These are phyloP conservation scores for Kentomonas sorsogonicus DNA, from an alignment of 208 protist genomes.

Conservation along the genomic window DNA sequence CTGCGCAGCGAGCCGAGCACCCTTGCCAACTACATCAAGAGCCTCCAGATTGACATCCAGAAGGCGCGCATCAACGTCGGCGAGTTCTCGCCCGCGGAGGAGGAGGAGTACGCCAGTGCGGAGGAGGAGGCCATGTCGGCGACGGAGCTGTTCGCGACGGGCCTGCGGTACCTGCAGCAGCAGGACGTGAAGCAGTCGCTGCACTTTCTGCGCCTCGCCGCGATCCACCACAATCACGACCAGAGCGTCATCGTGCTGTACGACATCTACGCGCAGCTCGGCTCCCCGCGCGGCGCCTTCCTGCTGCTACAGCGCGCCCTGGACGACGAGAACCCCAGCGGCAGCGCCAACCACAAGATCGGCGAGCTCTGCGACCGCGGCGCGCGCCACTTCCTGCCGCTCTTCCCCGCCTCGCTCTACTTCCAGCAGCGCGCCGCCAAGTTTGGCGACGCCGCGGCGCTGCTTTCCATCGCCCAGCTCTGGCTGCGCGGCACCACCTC, in stretches of 20 bases:
- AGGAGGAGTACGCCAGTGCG: constrained; percentile 65
- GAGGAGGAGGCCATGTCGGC: constrained; percentile 68
- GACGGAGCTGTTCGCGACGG: constrained; percentile 64
- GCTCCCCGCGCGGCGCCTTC: constrained; percentile 58
- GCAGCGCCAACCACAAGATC: constrained; percentile 59
- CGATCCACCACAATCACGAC: constrained; percentile 83
- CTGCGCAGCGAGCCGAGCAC: constrained; percentile 56
- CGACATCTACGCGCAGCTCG: constrained; percentile 75
- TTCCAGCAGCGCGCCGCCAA: constrained; percentile 88
- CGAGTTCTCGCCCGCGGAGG: constrained; percentile 31
- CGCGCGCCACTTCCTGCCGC: constrained; percentile 70
- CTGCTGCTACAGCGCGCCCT: constrained; percentile 73
- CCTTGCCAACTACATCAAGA: constrained; percentile 61
- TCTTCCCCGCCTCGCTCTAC: constrained; percentile 82
- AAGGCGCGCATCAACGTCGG: constrained; percentile 81
- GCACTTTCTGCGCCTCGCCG: constrained; percentile 84
- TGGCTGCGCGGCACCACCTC: constrained; percentile 68
- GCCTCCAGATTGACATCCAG: constrained; percentile 61
- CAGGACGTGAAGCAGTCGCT: constrained; percentile 58
- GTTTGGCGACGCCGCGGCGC: constrained; percentile 71
- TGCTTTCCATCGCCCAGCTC: constrained; percentile 81
- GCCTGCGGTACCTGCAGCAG: constrained; percentile 56
- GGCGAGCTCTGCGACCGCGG: constrained; percentile 86
- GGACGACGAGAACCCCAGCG: constrained; percentile 59
- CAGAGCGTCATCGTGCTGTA: constrained; percentile 74